These are phyloP conservation scores for Parietaria judaica DNA, from an alignment of 306 rosid species.

Conservation along the genomic window DNA sequence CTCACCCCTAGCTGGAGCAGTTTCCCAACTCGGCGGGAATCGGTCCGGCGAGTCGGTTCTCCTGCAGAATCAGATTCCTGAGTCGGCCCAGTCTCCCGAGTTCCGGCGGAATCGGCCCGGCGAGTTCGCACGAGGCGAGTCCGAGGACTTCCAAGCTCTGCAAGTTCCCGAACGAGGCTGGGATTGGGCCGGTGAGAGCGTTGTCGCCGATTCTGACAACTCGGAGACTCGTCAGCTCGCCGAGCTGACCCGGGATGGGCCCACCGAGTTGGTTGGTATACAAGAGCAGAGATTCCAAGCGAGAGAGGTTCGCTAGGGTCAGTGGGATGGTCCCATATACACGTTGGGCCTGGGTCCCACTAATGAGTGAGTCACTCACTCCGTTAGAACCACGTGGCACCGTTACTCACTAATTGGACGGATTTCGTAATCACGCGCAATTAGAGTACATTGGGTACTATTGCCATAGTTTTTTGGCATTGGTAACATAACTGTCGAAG, in stretches of 20 bases:
- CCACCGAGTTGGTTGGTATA: constrained; percentile 75
- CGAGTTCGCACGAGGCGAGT: constrained; percentile 61
- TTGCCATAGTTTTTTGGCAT: no score
- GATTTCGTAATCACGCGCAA: no score
- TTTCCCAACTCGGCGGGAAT: constrained; percentile 75
- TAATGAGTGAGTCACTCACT: no score
- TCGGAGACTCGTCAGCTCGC: constrained; percentile 56
- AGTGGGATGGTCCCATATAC: constrained; percentile 87
- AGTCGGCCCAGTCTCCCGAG: constrained; percentile 53
- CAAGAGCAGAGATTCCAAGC: constrained; percentile 61
- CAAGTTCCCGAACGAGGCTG: constrained; percentile 61
- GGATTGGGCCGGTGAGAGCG: constrained; percentile 56
- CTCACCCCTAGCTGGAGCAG: no score
- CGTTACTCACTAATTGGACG: no score
- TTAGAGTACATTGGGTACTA: no score
- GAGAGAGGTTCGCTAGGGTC: constrained; percentile 50
- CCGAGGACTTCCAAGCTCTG: constrained; percentile 47
- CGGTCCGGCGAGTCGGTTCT: constrained; percentile 57
- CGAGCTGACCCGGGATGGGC: constrained; percentile 50
- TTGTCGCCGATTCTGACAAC: constrained; percentile 80
- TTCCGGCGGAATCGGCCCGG: constrained; percentile 58
- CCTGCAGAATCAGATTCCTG: constrained; percentile 50
- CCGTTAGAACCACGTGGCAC: no score
- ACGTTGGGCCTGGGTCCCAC: no score
- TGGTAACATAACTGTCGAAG: no score